Percentiles rank a stretch among this genome's conserved stretches.
Evolutionary conservation across 2,329 filamentous ascomycete genomes (phyloP).

Genomic region (Hypoxylon sp.): DNA sequence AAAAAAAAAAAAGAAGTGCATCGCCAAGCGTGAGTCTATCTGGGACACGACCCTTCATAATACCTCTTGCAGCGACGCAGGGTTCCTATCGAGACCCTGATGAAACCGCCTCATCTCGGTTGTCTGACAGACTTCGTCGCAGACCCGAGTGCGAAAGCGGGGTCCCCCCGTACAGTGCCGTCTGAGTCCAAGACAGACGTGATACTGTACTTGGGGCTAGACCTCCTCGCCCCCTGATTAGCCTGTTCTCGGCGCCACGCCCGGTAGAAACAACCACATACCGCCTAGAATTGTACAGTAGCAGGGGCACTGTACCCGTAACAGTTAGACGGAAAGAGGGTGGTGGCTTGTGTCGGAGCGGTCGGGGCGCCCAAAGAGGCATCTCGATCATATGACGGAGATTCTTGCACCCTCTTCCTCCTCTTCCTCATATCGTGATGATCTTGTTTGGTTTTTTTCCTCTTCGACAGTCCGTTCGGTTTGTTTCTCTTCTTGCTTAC

Average conservation of each 20-base stretch:
- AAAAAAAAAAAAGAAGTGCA: neutral
- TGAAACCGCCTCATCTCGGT: conserved; percentile 42
- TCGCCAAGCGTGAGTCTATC: conserved; percentile 6
- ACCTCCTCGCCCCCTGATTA: conserved; percentile 19
- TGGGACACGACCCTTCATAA: conserved; percentile 9
- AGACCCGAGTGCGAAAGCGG: conserved; percentile 23
- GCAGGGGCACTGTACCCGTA: conserved; percentile 28
- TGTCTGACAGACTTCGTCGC: conserved; percentile 31
- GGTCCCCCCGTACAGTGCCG: conserved; percentile 23
- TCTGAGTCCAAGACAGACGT: neutral
- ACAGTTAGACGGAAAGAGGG: neutral
- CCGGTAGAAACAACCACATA: neutral
- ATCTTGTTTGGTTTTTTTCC: neutral
- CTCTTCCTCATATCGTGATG: conserved; percentile 21
- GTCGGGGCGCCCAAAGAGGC: conserved; percentile 18
- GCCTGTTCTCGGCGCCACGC: conserved; percentile 8
- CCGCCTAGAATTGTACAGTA: conserved; percentile 20
- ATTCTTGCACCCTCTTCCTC: neutral
- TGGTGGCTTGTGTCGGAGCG: conserved; percentile 1
- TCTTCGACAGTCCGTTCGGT: neutral
- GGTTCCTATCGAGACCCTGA: conserved; percentile 33
- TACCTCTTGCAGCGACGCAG: conserved; percentile 11
- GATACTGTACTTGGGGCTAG: conserved; percentile 16
- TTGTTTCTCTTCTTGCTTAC: conserved; percentile 15
- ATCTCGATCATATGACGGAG: conserved; percentile 36